Conservation (phyloP, 2,329 filamentous ascomycete genomes). For the Colletotrichum lindemuthianum region DNA sequence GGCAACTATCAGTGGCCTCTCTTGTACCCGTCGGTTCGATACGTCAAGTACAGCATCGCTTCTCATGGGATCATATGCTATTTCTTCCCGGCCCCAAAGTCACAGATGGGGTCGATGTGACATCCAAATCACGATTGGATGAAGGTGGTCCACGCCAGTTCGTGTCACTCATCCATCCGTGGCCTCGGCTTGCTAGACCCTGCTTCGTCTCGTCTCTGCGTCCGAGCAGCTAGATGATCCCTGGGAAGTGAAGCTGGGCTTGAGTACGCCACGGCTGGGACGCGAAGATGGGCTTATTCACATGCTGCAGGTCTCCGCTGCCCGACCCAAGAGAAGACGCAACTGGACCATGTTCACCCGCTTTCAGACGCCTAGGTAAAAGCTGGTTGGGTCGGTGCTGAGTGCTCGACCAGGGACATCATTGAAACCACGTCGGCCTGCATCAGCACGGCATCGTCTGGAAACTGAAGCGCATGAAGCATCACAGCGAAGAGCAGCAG, state of each 20-base stretch:
- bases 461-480: conserved; percentile 16
- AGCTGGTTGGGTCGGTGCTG: conserved; percentile 14
- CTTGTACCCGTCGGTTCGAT: neutral
- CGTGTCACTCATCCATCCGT: conserved; percentile 15
- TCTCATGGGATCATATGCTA: conserved; percentile 10
- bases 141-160: conserved; percentile 30
- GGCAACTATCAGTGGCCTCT: neutral
- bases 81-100: conserved; percentile 5
- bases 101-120: conserved; percentile 1
- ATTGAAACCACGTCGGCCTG: conserved; percentile 30
- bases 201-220: conserved; percentile 33
- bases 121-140: conserved; percentile 29
- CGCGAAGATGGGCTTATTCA: conserved; percentile 18
- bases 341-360: conserved; percentile 10
- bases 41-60: neutral
- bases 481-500: neutral
- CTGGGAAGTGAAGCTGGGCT: conserved; percentile 9
- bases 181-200: conserved; percentile 9
- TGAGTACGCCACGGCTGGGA: conserved; percentile 9
- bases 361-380: conserved; percentile 8
- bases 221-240: conserved; percentile 15
- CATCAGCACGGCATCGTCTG: conserved; percentile 25
- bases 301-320: conserved; percentile 30
- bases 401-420: conserved; percentile 20
- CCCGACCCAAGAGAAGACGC: conserved; percentile 13